phyloP scores from a whole-genome alignment of 306 rosid genomes.

The Echinosophora koreensis region DNA sequence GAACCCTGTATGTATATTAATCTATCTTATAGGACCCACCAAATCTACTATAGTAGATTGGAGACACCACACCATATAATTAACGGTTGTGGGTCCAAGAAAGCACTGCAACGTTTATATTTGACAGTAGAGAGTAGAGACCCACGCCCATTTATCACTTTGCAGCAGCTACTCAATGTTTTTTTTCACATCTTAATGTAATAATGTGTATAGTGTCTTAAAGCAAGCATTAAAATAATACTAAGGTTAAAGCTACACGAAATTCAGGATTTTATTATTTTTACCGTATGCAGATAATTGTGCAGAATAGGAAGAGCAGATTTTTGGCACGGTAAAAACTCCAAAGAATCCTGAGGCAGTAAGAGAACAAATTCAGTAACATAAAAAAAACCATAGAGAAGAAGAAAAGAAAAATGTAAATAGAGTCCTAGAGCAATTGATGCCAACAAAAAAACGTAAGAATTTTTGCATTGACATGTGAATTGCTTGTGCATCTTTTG shows the following conservation, averaged over 20 bases:
- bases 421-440: not conserved
- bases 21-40: constrained; percentile 28
- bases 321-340: constrained; percentile 73
- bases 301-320: constrained; percentile 68
- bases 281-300: constrained; percentile 75
- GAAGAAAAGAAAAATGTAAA: not conserved
- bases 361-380: constrained; percentile 14
- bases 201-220: not conserved
- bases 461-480: constrained; percentile 12
- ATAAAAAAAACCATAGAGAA: not conserved
- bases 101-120: not conserved
- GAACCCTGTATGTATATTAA: not conserved
- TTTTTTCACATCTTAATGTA: not conserved
- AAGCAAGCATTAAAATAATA: constrained; percentile 22
- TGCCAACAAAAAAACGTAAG: not conserved
- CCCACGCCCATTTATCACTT: no score
- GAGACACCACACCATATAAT: not conserved
- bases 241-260: not conserved
- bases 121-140: constrained; percentile 1
- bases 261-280: not conserved
- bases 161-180: no score
- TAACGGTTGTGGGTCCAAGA: constrained; percentile 23
- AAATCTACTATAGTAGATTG: not conserved
- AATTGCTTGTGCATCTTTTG: constrained; percentile 21
- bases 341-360: constrained; percentile 76